Evolutionary conservation across 148 eudicot species (phyloP), one percentile per base, ranked within the genome.

Genomic region (Oxyria digyna): DNA sequence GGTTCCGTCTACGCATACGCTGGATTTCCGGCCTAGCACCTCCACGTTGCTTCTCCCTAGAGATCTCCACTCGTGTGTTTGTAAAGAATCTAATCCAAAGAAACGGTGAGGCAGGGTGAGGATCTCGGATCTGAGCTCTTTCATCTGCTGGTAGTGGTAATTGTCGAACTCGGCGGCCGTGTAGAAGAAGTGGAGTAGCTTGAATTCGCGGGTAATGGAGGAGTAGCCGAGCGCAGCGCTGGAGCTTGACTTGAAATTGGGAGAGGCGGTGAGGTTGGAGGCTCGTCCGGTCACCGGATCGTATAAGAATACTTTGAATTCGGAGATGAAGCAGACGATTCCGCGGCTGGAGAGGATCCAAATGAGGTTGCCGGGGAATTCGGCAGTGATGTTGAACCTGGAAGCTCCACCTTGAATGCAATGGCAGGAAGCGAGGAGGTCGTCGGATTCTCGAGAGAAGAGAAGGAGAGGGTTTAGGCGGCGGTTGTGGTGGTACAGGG

Each of bases 161-260:
- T 77, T 76, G 52, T 80, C 83, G 24, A 62, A 80, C 27, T 35
- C 71, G 12, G 63, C 73, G 24, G 38, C 41, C n/a, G 69, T 64
- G 73, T 71, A 80, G 37, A 80, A 80, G 69, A 80, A 80, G 69
- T 74, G 75, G 17, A 80, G 42, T n/a, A 80, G 37, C 41, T 71
- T 80, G 59, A 71, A 80, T 18, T 49, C 76, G 35, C 66, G 55
- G 45, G 67, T 50, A 67, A 40, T 42, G 12, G 72, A 3, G 13
- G 69, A 50, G 42, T 67, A 74, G 65, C 83, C 83, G 8, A 80
- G 74, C 31, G 83, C 83, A 67, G 74, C 73, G 21, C 73, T 68
- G 18, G 54, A 68, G 32, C 54, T 63, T 14, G 75, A 71, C 12
- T 32, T 49, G 17, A 70, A 79, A 68, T 62, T 18, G 38, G 50